Percentiles rank a stretch among this genome's conserved stretches.
phyloP scores from a whole-genome alignment of 345 rosid genomes.

The Balakata baccata region DNA sequence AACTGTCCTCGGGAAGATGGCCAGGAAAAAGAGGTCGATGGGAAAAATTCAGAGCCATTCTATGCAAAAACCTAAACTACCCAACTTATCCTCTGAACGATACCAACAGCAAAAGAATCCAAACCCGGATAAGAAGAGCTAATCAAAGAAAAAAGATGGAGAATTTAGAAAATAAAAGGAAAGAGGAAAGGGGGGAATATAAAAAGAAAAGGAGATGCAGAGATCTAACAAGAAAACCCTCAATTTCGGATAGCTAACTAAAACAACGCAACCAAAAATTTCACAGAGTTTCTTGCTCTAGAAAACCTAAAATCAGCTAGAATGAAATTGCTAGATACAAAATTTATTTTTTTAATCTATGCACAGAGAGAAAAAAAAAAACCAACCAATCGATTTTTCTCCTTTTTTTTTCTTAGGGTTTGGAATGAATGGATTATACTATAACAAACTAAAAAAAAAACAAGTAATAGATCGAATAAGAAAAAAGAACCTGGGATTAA shows the following conservation, averaged over 20 bases:
- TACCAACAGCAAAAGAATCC: not conserved
- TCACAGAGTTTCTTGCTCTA: conserved; percentile 29
- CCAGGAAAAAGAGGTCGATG: conserved; percentile 59
- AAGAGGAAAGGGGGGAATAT: not conserved
- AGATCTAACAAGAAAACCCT: conserved; percentile 33
- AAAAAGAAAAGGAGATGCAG: not conserved
- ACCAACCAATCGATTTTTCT: conserved; percentile 12
- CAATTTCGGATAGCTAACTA: conserved; percentile 36
- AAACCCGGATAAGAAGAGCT: not conserved
- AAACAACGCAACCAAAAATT: conserved; percentile 36
- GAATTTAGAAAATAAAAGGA: not conserved
- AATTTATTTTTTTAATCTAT: not conserved
- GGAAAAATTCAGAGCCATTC: conserved; percentile 87
- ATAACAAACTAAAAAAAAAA: not conserved
- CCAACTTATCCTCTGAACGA: not conserved
- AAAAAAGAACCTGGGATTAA: not conserved
- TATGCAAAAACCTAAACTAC: not conserved
- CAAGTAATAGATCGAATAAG: not conserved
- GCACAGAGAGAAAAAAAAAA: not conserved
- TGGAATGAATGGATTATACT: conserved; percentile 6
- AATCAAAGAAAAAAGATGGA: not conserved
- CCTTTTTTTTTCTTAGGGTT: conserved; percentile 19
- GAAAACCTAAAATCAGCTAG: conserved; percentile 6
- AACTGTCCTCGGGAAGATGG: conserved; percentile 60
- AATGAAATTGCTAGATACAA: not conserved